Evolutionary conservation across 2,329 filamentous ascomycete genomes (phyloP).

Genomic region (Massarina eburnea): DNA sequence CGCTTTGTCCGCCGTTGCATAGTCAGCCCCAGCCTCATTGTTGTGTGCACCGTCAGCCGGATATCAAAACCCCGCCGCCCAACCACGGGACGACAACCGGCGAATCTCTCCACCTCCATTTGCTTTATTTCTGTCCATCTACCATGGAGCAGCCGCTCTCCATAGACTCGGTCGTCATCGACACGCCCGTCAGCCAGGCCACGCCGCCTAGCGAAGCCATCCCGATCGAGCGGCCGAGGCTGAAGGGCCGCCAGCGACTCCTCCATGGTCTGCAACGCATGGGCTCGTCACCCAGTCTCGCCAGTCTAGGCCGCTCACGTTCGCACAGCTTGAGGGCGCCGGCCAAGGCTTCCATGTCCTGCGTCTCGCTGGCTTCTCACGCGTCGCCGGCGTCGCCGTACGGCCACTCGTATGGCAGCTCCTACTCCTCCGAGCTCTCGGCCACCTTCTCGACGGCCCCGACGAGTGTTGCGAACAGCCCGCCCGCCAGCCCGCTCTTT

Average conservation of each 20-base stretch:
- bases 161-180: constrained; percentile 41
- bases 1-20: constrained; percentile 5
- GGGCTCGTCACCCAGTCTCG: constrained; percentile 75
- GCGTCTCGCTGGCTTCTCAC: constrained; percentile 62
- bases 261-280: constrained; percentile 77
- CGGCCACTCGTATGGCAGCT: constrained; percentile 56
- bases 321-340: constrained; percentile 67
- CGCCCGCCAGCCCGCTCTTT: constrained; percentile 51
- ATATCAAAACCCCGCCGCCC: constrained; percentile 10
- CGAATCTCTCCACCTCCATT: constrained; percentile 9
- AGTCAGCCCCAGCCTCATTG: constrained; percentile 3
- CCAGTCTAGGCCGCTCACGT: constrained; percentile 63
- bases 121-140: not conserved
- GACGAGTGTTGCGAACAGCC: constrained; percentile 53
- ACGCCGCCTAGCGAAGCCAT: constrained; percentile 27
- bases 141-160: constrained; percentile 40
- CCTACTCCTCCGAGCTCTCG: constrained; percentile 59
- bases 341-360: constrained; percentile 65
- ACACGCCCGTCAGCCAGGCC: constrained; percentile 22
- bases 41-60: constrained; percentile 6
- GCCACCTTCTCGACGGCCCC: constrained; percentile 59
- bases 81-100: constrained; percentile 3
- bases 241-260: constrained; percentile 69
- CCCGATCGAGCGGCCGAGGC: constrained; percentile 51
- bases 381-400: constrained; percentile 51